A percentile compares a stretch with the other conserved stretches of the same genome.
phyloP scores from a whole-genome alignment of 768 basidiomycete species.

The Pleurotus sapidus region DNA sequence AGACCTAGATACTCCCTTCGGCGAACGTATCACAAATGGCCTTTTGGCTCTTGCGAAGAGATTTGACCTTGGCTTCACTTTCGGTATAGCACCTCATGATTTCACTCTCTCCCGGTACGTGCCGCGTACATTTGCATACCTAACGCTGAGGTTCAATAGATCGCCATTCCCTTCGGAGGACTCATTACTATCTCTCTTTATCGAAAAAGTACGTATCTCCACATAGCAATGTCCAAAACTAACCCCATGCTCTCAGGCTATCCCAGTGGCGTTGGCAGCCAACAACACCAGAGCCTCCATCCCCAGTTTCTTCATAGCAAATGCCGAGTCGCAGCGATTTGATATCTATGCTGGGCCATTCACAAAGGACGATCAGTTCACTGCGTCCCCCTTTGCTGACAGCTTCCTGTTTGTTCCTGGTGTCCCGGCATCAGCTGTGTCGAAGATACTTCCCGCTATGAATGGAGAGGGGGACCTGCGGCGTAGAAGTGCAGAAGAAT shows the following conservation, averaged over 20 bases:
- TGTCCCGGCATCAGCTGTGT: conserved; percentile 48
- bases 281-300: conserved; percentile 62
- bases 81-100: conserved; percentile 75
- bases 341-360: conserved; percentile 69
- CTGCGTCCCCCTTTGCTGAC: conserved; percentile 68
- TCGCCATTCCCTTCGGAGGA: conserved; percentile 59
- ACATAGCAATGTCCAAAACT: not conserved
- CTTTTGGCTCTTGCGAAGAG: conserved; percentile 47
- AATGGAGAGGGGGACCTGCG: conserved; percentile 39
- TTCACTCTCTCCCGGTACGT: conserved; percentile 64
- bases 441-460: conserved; percentile 47
- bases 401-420: conserved; percentile 59
- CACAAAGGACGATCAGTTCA: conserved; percentile 79
- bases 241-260: conserved; percentile 30
- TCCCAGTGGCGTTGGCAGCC: conserved; percentile 52
- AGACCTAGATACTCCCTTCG: conserved; percentile 60
- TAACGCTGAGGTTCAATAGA: conserved; percentile 25
- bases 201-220: conserved; percentile 35
- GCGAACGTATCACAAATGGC: conserved; percentile 51
- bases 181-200: conserved; percentile 59
- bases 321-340: conserved; percentile 65
- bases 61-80: conserved; percentile 63
- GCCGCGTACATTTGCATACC: not conserved
- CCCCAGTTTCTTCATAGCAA: conserved; percentile 62
- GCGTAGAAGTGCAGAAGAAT: conserved; percentile 26